phyloP scores from a whole-genome alignment of 352 stramenopile species.

The Globisporangium paddicum region DNA sequence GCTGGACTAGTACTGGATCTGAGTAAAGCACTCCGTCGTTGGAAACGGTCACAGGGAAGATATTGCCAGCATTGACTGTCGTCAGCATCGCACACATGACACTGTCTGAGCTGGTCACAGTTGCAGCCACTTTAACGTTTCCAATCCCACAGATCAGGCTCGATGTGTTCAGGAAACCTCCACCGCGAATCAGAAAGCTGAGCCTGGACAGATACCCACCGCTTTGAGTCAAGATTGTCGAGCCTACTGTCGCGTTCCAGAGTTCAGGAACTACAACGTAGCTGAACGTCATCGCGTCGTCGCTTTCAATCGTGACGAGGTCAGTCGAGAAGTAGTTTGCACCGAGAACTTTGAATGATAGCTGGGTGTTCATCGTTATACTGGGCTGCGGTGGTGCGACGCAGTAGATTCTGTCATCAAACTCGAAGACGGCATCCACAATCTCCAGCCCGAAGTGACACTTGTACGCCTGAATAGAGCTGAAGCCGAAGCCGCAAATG shows the following conservation, averaged over 20 bases:
- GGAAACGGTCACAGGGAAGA: conserved; percentile 24
- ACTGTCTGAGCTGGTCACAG: conserved; percentile 7
- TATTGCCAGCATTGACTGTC: neutral
- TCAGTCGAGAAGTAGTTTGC: neutral
- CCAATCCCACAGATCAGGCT: conserved; percentile 8
- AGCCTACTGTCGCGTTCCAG: conserved; percentile 10
- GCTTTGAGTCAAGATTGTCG: neutral
- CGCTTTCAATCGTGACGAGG: conserved; percentile 1
- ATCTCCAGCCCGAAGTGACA: conserved; percentile 27
- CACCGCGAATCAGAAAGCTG: neutral
- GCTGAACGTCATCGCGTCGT: conserved; percentile 10
- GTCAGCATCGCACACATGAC: conserved; percentile 12
- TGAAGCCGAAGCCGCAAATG: conserved; percentile 26
- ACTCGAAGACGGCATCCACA: conserved; percentile 11
- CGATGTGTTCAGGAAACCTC: neutral
- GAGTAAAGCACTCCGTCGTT: conserved; percentile 34
- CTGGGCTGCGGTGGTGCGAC: conserved; percentile 14
- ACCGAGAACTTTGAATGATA: conserved; percentile 1
- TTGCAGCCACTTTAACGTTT: conserved; percentile 6
- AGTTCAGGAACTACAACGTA: conserved; percentile 24
- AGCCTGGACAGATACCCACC: neutral
- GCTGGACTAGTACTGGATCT: neutral
- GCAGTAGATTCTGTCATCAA: conserved; percentile 30
- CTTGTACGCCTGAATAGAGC: conserved; percentile 8
- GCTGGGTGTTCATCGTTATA: neutral